Evolutionary conservation across 1,139 yeast genomes (phyloP).

Genomic region (Scheffersomyces quercinus): DNA sequence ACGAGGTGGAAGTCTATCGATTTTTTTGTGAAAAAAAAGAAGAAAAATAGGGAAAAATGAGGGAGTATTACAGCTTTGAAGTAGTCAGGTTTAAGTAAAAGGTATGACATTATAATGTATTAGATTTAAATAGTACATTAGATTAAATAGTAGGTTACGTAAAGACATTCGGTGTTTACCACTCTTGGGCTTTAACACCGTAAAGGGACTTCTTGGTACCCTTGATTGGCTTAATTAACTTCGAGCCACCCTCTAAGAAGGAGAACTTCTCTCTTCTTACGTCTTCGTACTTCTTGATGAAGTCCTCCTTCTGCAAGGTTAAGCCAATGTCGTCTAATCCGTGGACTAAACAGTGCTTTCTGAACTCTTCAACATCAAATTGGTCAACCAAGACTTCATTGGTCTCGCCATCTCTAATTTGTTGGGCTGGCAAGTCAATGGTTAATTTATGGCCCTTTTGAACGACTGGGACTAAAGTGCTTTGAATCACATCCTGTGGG

Average conservation of each 20-base stretch:
- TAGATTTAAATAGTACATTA: neutral
- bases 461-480: constrained; percentile 78
- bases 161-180: constrained; percentile 41
- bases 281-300: constrained; percentile 70
- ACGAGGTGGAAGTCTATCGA: too few species aligned
- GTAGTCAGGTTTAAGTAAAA: too few species aligned
- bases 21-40: too few species aligned
- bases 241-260: constrained; percentile 86
- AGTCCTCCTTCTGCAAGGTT: constrained; percentile 85
- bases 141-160: neutral
- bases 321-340: constrained; percentile 97
- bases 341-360: constrained; percentile 90
- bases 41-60: too few species aligned
- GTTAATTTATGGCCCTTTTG: constrained; percentile 68
- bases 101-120: too few species aligned
- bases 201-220: constrained; percentile 70
- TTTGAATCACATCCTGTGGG: constrained; percentile 68
- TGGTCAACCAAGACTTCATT: constrained; percentile 75
- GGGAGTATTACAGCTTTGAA: too few species aligned
- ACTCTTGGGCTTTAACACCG: constrained; percentile 76
- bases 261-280: constrained; percentile 78
- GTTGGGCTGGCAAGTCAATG: constrained; percentile 84
- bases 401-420: constrained; percentile 63
- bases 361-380: constrained; percentile 85
- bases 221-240: constrained; percentile 61